These are phyloP conservation scores for Xylogone sp. DNA, from an alignment of 2,329 filamentous ascomycete genomes.

Conservation along the genomic window DNA sequence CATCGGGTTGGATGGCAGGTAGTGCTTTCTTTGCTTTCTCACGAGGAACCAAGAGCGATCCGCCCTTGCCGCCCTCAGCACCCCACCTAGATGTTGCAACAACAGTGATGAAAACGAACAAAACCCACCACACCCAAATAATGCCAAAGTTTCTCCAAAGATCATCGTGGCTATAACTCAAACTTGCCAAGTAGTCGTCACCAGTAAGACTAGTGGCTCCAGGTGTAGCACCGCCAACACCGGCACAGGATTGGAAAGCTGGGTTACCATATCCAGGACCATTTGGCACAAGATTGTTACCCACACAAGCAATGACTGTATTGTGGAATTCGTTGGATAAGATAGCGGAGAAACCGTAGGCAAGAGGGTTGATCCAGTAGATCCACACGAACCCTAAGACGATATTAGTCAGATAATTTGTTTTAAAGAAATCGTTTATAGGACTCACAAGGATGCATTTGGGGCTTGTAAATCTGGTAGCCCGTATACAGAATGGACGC, in stretches of 20 bases:
- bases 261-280: slow-evolving; percentile 43
- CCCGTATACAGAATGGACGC: slow-evolving; percentile 59
- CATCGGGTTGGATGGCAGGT: slow-evolving; percentile 30
- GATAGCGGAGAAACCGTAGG: slow-evolving; percentile 66
- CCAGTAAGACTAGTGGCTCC: slow-evolving; percentile 49
- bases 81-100: slow-evolving; percentile 55
- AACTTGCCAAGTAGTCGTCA: slow-evolving; percentile 52
- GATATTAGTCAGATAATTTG: background rate
- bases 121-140: slow-evolving; percentile 57
- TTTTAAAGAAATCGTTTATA: background rate
- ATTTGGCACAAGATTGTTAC: slow-evolving; percentile 45
- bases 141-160: slow-evolving; percentile 61
- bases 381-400: slow-evolving; percentile 60
- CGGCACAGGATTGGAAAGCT: slow-evolving; percentile 49
- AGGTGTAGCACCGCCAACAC: slow-evolving; percentile 50
- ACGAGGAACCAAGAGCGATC: slow-evolving; percentile 57
- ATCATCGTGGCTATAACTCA: slow-evolving; percentile 49
- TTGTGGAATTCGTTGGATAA: slow-evolving; percentile 68
- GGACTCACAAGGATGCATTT: slow-evolving; percentile 54
- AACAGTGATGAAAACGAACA: slow-evolving; percentile 57
- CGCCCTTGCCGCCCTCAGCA: slow-evolving; percentile 45
- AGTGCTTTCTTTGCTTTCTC: slow-evolving; percentile 50
- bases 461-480: slow-evolving; percentile 56
- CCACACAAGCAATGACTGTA: slow-evolving; percentile 48
- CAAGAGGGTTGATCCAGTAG: slow-evolving; percentile 63